phyloP scores from a whole-genome alignment of 306 rosid species.

The Carpinus viminea region DNA sequence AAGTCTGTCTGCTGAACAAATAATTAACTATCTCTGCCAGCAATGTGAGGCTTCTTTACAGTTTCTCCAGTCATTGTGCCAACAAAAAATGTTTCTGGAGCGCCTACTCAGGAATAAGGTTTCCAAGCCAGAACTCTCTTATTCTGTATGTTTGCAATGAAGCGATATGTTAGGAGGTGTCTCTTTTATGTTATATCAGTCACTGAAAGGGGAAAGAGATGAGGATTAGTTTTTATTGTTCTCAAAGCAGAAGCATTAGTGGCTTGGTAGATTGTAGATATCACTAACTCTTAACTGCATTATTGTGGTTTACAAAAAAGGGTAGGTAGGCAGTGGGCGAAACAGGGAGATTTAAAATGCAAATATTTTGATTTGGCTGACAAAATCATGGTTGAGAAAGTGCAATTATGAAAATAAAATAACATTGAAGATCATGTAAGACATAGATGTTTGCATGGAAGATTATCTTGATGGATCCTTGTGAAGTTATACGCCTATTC shows the following conservation, averaged over 20 bases:
- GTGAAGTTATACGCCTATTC: neutral
- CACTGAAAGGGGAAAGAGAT: neutral
- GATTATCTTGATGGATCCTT: conserved; percentile 13
- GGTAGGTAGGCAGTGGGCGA: neutral
- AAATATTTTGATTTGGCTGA: conserved; percentile 2
- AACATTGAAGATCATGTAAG: neutral
- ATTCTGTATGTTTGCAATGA: conserved; percentile 1
- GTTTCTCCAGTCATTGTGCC: conserved; percentile 58
- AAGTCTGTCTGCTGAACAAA: conserved; percentile 35
- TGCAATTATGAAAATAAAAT: neutral
- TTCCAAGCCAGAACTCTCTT: conserved; percentile 16
- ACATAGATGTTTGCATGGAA: conserved; percentile 1
- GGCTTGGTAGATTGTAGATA: neutral
- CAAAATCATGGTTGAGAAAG: conserved; percentile 3
- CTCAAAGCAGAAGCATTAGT: neutral
- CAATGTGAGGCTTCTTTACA: conserved; percentile 64
- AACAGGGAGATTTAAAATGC: neutral
- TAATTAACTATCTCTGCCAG: conserved; percentile 46
- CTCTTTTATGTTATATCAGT: conserved; percentile 3
- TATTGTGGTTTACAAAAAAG: neutral
- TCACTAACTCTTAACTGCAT: neutral
- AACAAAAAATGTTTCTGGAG: conserved; percentile 56
- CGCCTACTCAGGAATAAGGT: conserved; percentile 60
- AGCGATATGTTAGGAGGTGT: neutral
- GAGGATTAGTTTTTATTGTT: neutral